These are phyloP conservation scores for Digitaria exilis DNA, from an alignment of 202 grass and related monocot genomes.

Conservation along the genomic window DNA sequence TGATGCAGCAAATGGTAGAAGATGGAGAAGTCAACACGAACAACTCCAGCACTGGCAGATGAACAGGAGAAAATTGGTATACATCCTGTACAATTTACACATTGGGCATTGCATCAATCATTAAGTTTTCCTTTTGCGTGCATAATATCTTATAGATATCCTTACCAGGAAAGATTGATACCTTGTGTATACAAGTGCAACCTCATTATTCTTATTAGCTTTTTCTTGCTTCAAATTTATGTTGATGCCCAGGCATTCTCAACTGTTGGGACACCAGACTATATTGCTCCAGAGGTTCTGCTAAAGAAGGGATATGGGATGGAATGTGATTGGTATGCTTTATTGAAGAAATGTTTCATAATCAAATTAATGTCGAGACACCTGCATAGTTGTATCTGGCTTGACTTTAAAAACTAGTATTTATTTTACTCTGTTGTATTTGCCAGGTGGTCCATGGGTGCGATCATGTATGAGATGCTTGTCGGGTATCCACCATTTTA, in stretches of 20 bases:
- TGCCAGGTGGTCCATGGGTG: constrained; percentile 95
- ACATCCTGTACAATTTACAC: constrained; percentile 31
- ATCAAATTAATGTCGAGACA: constrained; percentile 7
- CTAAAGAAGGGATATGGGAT: constrained; percentile 99
- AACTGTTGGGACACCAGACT: constrained; percentile 94
- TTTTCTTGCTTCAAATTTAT: constrained; percentile 36
- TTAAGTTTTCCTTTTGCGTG: constrained; percentile 26
- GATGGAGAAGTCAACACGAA: constrained; percentile 85
- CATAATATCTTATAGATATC: background rate
- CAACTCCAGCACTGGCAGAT: constrained; percentile 97
- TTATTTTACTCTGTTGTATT: constrained; percentile 40
- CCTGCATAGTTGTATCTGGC: background rate
- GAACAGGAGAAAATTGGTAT: constrained; percentile 95
- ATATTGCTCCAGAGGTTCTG: constrained; percentile 99
- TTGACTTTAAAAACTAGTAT: constrained; percentile 7
- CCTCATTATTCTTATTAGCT: background rate
- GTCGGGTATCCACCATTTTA: constrained; percentile 98
- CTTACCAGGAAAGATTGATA: constrained; percentile 6
- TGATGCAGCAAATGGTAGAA: constrained; percentile 59
- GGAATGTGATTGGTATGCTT: constrained; percentile 93
- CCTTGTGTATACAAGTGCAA: background rate
- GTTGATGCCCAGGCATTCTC: constrained; percentile 79
- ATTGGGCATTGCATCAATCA: background rate
- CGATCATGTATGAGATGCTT: constrained; percentile 99
- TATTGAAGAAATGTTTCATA: background rate